A percentile compares a stretch with the other conserved stretches of the same genome.
phyloP scores from a whole-genome alignment of 208 protist genomes.

The Herpetomonas tarakana region DNA sequence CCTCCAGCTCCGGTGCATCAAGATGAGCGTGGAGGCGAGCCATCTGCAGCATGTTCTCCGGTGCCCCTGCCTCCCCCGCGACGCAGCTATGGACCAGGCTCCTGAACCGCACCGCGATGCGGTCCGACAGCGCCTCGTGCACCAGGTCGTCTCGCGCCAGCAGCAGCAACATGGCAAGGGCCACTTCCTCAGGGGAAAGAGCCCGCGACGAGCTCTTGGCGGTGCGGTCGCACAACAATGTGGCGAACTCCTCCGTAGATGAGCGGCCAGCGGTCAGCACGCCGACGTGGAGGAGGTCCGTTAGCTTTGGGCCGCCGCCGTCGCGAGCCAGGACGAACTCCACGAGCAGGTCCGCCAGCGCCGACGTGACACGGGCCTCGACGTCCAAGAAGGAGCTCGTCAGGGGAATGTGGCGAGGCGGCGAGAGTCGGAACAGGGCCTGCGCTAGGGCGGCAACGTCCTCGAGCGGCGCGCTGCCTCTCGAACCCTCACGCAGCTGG shows the following conservation, averaged over 20 bases:
- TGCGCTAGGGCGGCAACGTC: conserved; percentile 20
- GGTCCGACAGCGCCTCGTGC: conserved; percentile 46
- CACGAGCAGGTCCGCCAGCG: conserved; percentile 2
- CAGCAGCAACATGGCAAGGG: conserved; percentile 16
- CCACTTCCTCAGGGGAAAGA: conserved; percentile 12
- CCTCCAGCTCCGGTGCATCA: conserved; percentile 42
- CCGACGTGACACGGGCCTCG: background rate
- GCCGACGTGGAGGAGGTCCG: background rate
- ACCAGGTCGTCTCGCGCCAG: conserved; percentile 16
- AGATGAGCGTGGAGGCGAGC: conserved; percentile 27
- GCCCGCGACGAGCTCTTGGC: conserved; percentile 4
- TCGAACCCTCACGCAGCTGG: too few species aligned
- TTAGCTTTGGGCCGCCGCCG: background rate
- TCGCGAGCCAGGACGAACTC: background rate
- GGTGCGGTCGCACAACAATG: conserved; percentile 3
- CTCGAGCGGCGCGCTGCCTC: conserved; percentile 16
- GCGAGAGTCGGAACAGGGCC: conserved; percentile 18
- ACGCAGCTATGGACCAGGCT: too few species aligned
- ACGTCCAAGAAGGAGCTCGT: background rate
- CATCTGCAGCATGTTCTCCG: conserved; percentile 16
- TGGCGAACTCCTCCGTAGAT: background rate
- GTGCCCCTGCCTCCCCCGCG: background rate
- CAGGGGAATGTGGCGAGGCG: conserved; percentile 9
- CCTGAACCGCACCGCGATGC: conserved; percentile 28
- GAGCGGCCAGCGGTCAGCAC: background rate